Conservation (phyloP, 108 stramenopile genomes). For the Skeletonema grethae region DNA sequence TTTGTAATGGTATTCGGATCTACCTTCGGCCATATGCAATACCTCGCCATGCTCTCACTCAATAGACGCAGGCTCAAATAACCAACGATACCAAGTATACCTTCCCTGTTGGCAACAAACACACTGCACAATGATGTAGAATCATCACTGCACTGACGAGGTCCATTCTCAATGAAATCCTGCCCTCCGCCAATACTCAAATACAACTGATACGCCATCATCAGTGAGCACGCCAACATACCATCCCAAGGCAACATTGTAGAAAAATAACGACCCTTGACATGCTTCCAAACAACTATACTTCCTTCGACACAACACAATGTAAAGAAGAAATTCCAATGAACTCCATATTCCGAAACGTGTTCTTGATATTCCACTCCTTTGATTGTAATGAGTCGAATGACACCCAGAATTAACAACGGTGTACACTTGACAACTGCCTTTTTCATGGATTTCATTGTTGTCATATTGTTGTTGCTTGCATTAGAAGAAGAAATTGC, state of each 20-base stretch:
- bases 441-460: constrained; percentile 13
- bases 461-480: neutral
- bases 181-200: constrained; percentile 59
- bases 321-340: constrained; percentile 99
- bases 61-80: constrained; percentile 67
- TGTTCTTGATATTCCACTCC: constrained; percentile 93
- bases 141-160: constrained; percentile 39
- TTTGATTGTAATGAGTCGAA: constrained; percentile 73
- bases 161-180: constrained; percentile 70
- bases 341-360: constrained; percentile 96
- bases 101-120: constrained; percentile 88
- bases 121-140: constrained; percentile 47
- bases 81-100: constrained; percentile 80
- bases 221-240: constrained; percentile 37
- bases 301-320: constrained; percentile 48
- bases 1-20: constrained; percentile 8
- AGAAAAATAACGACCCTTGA: constrained; percentile 5
- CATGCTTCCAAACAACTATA: constrained; percentile 29
- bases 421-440: constrained; percentile 57
- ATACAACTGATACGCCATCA: constrained; percentile 66
- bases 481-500: neutral
- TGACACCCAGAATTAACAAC: constrained; percentile 62
- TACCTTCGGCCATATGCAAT: constrained; percentile 48
- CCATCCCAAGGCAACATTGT: constrained; percentile 2
- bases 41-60: constrained; percentile 62